Conservation (phyloP, 306 rosid species). For the Urtica urens region DNA sequence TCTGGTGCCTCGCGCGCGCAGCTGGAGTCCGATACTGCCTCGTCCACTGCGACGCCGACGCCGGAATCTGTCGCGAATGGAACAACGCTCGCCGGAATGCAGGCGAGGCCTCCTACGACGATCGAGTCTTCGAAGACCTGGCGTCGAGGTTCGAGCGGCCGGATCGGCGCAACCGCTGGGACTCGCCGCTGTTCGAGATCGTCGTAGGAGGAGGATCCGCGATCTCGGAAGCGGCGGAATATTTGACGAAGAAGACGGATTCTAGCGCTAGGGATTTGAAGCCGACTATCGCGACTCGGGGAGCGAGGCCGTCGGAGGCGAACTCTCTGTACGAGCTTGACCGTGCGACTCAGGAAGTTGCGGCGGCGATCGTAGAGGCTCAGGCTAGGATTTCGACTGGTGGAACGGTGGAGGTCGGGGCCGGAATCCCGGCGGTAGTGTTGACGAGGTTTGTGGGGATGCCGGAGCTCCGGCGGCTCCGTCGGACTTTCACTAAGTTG, state of each 20-base stretch:
- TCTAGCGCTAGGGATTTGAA: constrained; percentile 73
- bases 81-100: constrained; percentile 62
- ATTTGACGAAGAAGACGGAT: constrained; percentile 64
- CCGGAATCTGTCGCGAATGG: constrained; percentile 58
- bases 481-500: constrained; percentile 70
- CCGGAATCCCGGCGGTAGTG: constrained; percentile 52
- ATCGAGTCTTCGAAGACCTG: constrained; percentile 69
- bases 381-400: constrained; percentile 76
- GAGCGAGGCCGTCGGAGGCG: constrained; percentile 48
- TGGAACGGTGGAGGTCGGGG: constrained; percentile 53
- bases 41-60: constrained; percentile 64
- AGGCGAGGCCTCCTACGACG: constrained; percentile 49
- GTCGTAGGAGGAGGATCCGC: constrained; percentile 43
- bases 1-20: constrained; percentile 96
- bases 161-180: constrained; percentile 85
- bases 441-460: constrained; percentile 57
- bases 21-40: constrained; percentile 82
- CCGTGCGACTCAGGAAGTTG: constrained; percentile 80
- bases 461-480: constrained; percentile 79
- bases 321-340: constrained; percentile 80
- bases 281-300: constrained; percentile 92
- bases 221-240: constrained; percentile 42
- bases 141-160: constrained; percentile 80
- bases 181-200: constrained; percentile 79
- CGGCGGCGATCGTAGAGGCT: constrained; percentile 66